phyloP scores from a whole-genome alignment of 495 filamentous ascomycete genomes.

The Talaromyces borbonicus region DNA sequence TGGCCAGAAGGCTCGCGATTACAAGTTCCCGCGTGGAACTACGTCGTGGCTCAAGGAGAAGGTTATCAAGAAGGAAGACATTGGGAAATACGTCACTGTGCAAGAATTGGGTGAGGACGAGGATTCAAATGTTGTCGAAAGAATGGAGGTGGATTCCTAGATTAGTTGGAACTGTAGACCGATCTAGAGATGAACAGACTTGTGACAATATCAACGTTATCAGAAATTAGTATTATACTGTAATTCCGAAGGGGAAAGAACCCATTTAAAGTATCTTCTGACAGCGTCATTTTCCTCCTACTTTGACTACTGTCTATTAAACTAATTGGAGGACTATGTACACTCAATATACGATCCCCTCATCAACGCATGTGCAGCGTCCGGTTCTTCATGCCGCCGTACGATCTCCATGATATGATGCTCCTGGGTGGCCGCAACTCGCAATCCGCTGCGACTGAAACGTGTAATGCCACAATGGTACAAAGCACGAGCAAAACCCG shows the following conservation, averaged over 20 bases:
- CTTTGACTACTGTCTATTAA: not conserved
- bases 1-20: constrained; percentile 83
- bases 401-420: constrained; percentile 29
- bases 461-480: constrained; percentile 38
- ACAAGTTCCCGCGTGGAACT: constrained; percentile 79
- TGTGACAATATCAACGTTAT: too few relatives aligned
- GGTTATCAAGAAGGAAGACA: constrained; percentile 82
- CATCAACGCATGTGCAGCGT: constrained; percentile 20
- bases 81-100: constrained; percentile 90
- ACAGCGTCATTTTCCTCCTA: not conserved
- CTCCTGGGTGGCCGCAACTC: constrained; percentile 21
- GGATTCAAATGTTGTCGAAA: constrained; percentile 57
- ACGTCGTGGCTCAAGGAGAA: constrained; percentile 92
- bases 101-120: constrained; percentile 60
- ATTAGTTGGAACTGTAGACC: constrained; percentile 4
- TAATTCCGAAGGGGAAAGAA: too few relatives aligned
- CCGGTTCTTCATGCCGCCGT: constrained; percentile 22
- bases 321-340: not conserved
- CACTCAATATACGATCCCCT: constrained; percentile 6
- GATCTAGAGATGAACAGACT: too few relatives aligned
- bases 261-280: not conserved
- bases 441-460: constrained; percentile 21
- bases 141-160: constrained; percentile 89
- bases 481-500: constrained; percentile 31
- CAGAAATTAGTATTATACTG: too few relatives aligned